Evolutionary conservation across 1,139 yeast species (phyloP), one percentile per base, ranked within the genome.

Genomic region (Yamadazyma pseudoaaseri): DNA sequence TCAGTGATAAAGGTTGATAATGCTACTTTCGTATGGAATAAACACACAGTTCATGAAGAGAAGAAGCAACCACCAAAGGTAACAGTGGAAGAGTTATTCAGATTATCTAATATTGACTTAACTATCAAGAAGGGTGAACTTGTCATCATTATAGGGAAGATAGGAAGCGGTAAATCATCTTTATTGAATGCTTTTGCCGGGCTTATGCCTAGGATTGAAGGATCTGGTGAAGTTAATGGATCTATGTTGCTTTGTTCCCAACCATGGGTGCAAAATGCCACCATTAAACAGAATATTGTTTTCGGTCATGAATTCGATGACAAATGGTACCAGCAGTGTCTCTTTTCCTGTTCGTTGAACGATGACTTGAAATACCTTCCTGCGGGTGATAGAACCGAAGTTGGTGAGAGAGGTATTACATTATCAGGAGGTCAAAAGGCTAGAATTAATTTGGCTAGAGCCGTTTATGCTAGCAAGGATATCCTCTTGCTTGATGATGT

Each of bases 151-250:
- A 79, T 86, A 2, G 94, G 94, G 22, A 54, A 76, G 6, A 79
- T 82, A 48, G 92, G 92, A 2, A 66, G 85, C 0, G 94, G 94
- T 29, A 83, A 83, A 47, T 65, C 85, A 0, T 77, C 86, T 2
- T 58, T 83, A 30, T 60, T 41, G 12, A 33, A 26, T 15, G 84
- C 85, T 0, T 52, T 81, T 20, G 62, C 77, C 4, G 87, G 89
- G 0, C 59, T 67, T 30, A 77, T 77, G 82, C 65, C 60, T 29
- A 58, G 65, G 31, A 56, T 54, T 1, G 20, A 43, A 1, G 82
- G 83, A 25, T 23, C 49, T 0, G 16, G 32, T 5, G 21, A n/a
- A 3, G 51, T 75, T 2, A 52, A 53, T 35, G 58, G 65, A 42
- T 77, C 78, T 10, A 51, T 60, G 3, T 44, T 69, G 16, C 54